Conservation (phyloP, 2,329 filamentous ascomycete genomes). For the Gyromitra esculenta region DNA sequence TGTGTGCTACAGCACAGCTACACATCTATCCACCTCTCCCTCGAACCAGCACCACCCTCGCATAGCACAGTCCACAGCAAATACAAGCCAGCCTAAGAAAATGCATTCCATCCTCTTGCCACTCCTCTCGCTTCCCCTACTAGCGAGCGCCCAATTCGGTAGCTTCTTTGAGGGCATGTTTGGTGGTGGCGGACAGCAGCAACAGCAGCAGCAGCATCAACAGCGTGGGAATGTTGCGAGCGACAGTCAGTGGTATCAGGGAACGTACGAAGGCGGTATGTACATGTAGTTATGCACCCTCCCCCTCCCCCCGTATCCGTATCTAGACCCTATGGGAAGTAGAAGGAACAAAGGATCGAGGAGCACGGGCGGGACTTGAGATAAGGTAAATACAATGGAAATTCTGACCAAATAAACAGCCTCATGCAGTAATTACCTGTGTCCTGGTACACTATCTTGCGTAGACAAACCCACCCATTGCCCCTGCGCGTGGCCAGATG, state of each 20-base stretch:
- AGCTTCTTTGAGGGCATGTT: conserved; percentile 98
- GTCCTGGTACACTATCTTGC: conserved; percentile 91
- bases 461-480: conserved; percentile 98
- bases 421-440: conserved; percentile 92
- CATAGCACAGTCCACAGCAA: not conserved
- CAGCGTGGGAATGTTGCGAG: conserved; percentile 82
- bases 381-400: not conserved
- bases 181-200: conserved; percentile 61
- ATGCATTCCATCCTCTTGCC: conserved; percentile 55
- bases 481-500: conserved; percentile 81
- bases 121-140: conserved; percentile 69
- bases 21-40: conserved; percentile 1
- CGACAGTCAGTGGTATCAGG: conserved; percentile 81
- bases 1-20: not conserved
- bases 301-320: not conserved
- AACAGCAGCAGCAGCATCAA: conserved; percentile 58
- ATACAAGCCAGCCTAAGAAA: not conserved
- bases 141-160: conserved; percentile 79
- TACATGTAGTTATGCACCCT: conserved; percentile 61
- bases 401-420: conserved; percentile 65
- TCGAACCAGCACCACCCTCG: conserved; percentile 1
- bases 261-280: conserved; percentile 74
- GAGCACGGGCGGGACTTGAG: not conserved
- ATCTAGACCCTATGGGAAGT: not conserved
- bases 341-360: conserved; percentile 1